phyloP scores from a whole-genome alignment of 23 red algal genomes.

The Gracilaria caudata region DNA sequence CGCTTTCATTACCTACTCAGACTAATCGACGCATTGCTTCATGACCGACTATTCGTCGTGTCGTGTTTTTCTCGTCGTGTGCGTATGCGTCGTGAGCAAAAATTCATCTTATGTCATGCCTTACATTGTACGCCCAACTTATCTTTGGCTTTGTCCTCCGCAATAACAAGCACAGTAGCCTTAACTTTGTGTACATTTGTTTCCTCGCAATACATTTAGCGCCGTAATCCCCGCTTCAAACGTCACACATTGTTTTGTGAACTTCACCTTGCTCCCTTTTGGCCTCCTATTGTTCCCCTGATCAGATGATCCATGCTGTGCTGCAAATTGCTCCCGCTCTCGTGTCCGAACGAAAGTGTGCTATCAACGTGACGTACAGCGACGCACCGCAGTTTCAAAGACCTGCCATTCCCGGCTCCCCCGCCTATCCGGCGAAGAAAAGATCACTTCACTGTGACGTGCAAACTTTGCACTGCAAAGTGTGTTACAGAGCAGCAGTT shows the following conservation, averaged over 20 bases:
- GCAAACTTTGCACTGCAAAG: too few relatives aligned
- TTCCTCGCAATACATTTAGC: slow-evolving; percentile 29
- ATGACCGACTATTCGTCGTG: neutral
- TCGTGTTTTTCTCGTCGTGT: neutral
- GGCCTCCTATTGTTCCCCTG: neutral
- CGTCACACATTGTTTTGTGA: slow-evolving; percentile 10
- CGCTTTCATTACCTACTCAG: slow-evolving; percentile 17
- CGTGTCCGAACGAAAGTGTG: neutral
- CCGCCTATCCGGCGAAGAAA: neutral
- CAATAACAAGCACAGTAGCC: slow-evolving; percentile 15
- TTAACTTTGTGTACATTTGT: slow-evolving; percentile 39
- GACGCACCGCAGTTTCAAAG: neutral
- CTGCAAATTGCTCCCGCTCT: neutral
- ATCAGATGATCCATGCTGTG: neutral
- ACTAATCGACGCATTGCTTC: slow-evolving; percentile 8
- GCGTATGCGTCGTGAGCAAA: neutral
- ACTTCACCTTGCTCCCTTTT: neutral
- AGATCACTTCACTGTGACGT: neutral
- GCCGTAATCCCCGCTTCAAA: slow-evolving; percentile 8
- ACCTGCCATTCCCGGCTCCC: neutral
- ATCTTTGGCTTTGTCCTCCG: slow-evolving; percentile 13
- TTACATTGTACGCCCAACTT: slow-evolving; percentile 36
- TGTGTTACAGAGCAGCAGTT: slow-evolving; percentile 6
- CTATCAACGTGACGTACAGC: neutral
- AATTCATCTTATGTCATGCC: neutral